These are phyloP conservation scores for Ophiosphaerella herpotricha DNA, from an alignment of 2,329 filamentous ascomycete genomes.

Conservation along the genomic window DNA sequence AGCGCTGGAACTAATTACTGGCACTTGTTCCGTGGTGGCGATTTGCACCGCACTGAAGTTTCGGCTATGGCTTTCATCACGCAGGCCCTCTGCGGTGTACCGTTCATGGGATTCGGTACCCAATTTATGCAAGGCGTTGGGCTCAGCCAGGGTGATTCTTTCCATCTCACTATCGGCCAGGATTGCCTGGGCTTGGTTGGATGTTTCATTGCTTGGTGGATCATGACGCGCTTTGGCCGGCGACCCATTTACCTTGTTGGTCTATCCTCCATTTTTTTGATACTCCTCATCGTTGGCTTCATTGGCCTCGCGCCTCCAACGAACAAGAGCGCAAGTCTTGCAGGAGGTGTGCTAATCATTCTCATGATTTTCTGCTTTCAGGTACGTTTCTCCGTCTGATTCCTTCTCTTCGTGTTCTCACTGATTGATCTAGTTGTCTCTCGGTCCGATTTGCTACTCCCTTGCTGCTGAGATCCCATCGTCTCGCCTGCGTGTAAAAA, in stretches of 20 bases:
- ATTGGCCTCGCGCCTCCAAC: slow-evolving; percentile 60
- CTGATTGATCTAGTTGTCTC: slow-evolving; percentile 72
- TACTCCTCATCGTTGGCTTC: slow-evolving; percentile 66
- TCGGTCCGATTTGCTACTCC: slow-evolving; percentile 86
- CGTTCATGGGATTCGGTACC: slow-evolving; percentile 31
- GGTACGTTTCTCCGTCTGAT: slow-evolving; percentile 6
- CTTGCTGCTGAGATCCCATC: slow-evolving; percentile 82
- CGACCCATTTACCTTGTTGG: slow-evolving; percentile 75
- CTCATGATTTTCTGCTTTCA: slow-evolving; percentile 33
- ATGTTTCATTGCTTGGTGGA: slow-evolving; percentile 75
- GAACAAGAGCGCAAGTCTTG: slow-evolving; percentile 51
- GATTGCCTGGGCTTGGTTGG: slow-evolving; percentile 47
- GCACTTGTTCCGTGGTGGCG: slow-evolving; percentile 79
- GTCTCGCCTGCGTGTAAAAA: slow-evolving; percentile 82
- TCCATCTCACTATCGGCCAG: slow-evolving; percentile 29
- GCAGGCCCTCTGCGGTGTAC: slow-evolving; percentile 42
- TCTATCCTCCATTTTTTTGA: slow-evolving; percentile 20
- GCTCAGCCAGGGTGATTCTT: slow-evolving; percentile 26
- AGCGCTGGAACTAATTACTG: slow-evolving; percentile 68
- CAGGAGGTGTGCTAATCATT: slow-evolving; percentile 30
- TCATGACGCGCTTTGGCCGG: slow-evolving; percentile 78
- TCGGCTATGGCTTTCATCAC: slow-evolving; percentile 55
- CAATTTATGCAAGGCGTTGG: slow-evolving; percentile 30
- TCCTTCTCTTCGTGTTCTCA: slow-evolving; percentile 51
- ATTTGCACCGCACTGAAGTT: slow-evolving; percentile 78